Base-by-base conservation (phyloP, 1,284 basidiomycete genomes). In the Stereum hirsutum region DNA sequence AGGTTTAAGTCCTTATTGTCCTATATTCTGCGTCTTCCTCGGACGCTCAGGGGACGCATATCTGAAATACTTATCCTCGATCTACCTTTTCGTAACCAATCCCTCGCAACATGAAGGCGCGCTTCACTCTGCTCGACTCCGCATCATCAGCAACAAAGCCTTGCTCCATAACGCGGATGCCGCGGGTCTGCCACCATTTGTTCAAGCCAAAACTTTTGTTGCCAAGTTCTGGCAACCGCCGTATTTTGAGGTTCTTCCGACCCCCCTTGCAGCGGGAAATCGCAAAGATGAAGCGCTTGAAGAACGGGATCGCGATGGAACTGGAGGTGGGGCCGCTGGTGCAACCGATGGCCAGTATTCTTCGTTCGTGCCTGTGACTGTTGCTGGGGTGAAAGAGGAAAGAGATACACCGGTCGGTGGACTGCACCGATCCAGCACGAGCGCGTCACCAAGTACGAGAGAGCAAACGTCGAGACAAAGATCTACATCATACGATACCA, bases 11-110 rank as follows among this genome's bases (percentile, higher is more conserved):
- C 19, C 14, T 17, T 23, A 10, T 10, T 21, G 28, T 31, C 3
- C 28, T 21, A 10, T 20, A 48, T 32, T 26, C 20, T 10, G 41
- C 19, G n/a, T n/a, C 15, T 44, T 25, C 11, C 43, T 45, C 14
- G 23, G 32, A 41, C 30, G 44, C 24, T 17, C 49, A 89, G 86
- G 87, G 17, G 87, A 91, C 60, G 75, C 84, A 21, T 85, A 86
- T 58, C 63, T 91, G 44, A 91, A 91, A 61, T 82, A 81, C 54
- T 58, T 89, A 33, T 70, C 79, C 7, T 84, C 86, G 11, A 65
- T 79, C 44, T 84, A 86, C 56, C 70, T 83, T 27, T 89, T 82
- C 54, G 79, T 81, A 31, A 74, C 72, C 23, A 68, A 78, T 52
- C 81, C 85, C 4, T 62, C 68, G 10, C 64, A 69, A 40, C 69